Evolutionary conservation across 495 filamentous ascomycete genomes (phyloP), one percentile per base, ranked within the genome.

Genomic region (Aspergillus hancockii): DNA sequence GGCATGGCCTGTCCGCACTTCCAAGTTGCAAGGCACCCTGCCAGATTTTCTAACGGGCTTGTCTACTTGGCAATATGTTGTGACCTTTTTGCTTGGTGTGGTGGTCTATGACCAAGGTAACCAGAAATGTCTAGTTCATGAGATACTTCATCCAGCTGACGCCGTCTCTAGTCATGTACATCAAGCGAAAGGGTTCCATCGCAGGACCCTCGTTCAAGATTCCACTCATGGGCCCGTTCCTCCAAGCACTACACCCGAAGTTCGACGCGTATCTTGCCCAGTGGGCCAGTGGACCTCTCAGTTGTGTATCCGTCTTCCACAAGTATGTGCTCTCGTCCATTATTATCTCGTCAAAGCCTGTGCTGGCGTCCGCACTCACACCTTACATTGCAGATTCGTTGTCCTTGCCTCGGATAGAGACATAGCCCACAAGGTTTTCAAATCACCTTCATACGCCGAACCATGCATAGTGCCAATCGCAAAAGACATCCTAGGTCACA

Each of bases 301-400:
- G 91, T 73, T 97, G 93, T 72, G 92, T 97, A 60, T 95, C 91
- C 5, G 88, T 97, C 53, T 97, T 97, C 71, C 93, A 97, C 80
- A 97, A 96, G 91, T 95, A 84, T 47, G 87, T 67, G 30, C 19
- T 22, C 19, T 18, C 14, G 8, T 9, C 43, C 47, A 46, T 50
- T 19, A 3, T 19, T 7, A 38, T 9, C 30, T 16, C 47, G 18
- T 5, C 12, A 7, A 45, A 21, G 18, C 14, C 14, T 19, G 41
- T 45, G 13, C 31, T 12, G 28, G 14, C 16, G 9, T 13, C 13
- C 30, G 8, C 49, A 25, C 59, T 62, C 21, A 61, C 43, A 13
- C 22, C 8, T 30, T 30, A 3, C 34, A 28, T 52, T 52, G 6
- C 63, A 96, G 91, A 75, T 97, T 97, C 67, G 93, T 97, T 61